Percentiles rank a stretch among this genome's conserved stretches.
These are phyloP conservation scores for Rubroboletus satanas DNA, from an alignment of 768 basidiomycete genomes.

Conservation along the genomic window DNA sequence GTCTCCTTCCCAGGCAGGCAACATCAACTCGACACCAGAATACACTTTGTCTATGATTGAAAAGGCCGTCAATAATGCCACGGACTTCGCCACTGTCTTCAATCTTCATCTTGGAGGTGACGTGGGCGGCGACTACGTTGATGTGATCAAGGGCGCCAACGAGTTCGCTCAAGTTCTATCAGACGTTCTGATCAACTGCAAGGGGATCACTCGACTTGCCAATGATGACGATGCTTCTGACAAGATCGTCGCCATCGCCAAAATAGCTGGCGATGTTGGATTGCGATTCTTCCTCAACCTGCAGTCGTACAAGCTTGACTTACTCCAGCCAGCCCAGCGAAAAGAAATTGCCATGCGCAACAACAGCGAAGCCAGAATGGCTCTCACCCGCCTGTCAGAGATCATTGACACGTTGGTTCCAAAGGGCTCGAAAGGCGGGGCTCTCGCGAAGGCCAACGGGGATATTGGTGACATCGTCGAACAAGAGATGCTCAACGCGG, in stretches of 20 bases:
- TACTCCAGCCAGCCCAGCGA: slow-evolving; percentile 66
- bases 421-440: slow-evolving; percentile 69
- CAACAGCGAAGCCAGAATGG: slow-evolving; percentile 79
- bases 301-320: slow-evolving; percentile 91
- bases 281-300: slow-evolving; percentile 92
- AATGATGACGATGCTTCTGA: slow-evolving; percentile 90
- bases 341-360: slow-evolving; percentile 88
- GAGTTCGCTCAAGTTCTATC: slow-evolving; percentile 91
- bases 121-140: slow-evolving; percentile 89
- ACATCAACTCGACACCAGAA: slow-evolving; percentile 96
- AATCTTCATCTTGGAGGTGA: slow-evolving; percentile 87
- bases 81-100: slow-evolving; percentile 93
- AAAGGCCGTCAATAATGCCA: slow-evolving; percentile 91
- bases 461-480: slow-evolving; percentile 96
- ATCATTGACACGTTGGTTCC: slow-evolving; percentile 82
- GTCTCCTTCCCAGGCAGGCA: slow-evolving; percentile 91
- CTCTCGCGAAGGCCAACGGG: slow-evolving; percentile 75
- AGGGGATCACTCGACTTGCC: slow-evolving; percentile 91
- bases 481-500: slow-evolving; percentile 92
- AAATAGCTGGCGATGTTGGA: slow-evolving; percentile 81
- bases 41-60: slow-evolving; percentile 99
- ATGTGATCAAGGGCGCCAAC: slow-evolving; percentile 97
- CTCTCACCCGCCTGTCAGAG: slow-evolving; percentile 83
- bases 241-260: slow-evolving; percentile 82
- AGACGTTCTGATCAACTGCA: slow-evolving; percentile 90